A percentile compares a stretch with the other conserved stretches of the same genome.
These are phyloP conservation scores for Pseudisothecium myosuroides DNA, from an alignment of 225 moss, liverwort and hornwort species.

Conservation along the genomic window DNA sequence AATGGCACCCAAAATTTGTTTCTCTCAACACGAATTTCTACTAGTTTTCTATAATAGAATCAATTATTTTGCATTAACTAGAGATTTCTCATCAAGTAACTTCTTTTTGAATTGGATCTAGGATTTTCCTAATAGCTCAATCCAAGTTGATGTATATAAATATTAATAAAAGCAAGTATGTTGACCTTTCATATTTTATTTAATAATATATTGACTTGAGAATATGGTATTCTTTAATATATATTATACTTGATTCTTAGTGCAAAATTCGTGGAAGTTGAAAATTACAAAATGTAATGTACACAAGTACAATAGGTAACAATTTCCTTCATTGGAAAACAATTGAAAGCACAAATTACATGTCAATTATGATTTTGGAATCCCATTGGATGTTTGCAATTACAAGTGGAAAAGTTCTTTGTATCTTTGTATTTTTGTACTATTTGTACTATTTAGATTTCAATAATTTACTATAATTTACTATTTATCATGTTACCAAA, in stretches of 20 bases:
- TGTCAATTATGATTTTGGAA: neutral
- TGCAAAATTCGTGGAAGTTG: too few species aligned
- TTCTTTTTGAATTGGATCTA: neutral
- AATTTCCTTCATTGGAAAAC: neutral
- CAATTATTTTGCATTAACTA: too few species aligned
- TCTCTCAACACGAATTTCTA: too few species aligned
- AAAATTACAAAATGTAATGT: too few species aligned
- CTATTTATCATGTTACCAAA: neutral
- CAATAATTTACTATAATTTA: too few species aligned
- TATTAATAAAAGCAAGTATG: neutral
- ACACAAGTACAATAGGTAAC: neutral
- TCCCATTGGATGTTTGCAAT: neutral
- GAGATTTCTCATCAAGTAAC: neutral
- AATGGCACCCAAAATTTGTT: neutral
- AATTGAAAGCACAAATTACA: fast-evolving
- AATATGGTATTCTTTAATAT: too few species aligned
- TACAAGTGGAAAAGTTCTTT: neutral
- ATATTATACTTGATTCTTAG: too few species aligned
- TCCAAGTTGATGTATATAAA: neutral
- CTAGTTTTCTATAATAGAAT: too few species aligned
- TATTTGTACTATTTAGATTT: neutral
- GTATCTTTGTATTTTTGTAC: neutral
- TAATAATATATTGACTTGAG: too few species aligned
- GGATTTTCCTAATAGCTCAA: neutral
- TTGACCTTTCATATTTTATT: too few species aligned